These are phyloP conservation scores for Nasturtium officinale DNA, from an alignment of 345 rosid genomes.

Conservation along the genomic window DNA sequence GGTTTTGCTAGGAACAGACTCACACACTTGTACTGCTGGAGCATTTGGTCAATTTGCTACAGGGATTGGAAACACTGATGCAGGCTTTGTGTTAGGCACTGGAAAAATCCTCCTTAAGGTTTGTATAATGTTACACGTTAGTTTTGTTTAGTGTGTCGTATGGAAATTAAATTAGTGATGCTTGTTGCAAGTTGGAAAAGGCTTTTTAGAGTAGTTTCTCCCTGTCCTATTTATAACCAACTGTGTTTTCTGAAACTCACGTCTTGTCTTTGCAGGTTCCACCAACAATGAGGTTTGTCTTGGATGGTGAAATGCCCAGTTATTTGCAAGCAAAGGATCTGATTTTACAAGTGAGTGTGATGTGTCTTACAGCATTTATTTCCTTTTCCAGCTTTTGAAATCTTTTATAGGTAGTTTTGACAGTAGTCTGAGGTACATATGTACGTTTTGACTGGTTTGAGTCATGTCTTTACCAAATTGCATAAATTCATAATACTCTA, in stretches of 20 bases:
- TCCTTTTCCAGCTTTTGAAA: background rate
- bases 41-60: conserved; percentile 99
- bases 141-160: background rate
- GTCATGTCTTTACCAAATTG: conserved; percentile 14
- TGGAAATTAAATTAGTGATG: conserved; percentile 3
- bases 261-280: conserved; percentile 66
- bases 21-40: conserved; percentile 98
- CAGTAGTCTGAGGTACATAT: background rate
- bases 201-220: background rate
- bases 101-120: conserved; percentile 97
- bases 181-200: conserved; percentile 10
- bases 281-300: conserved; percentile 83
- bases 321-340: conserved; percentile 94
- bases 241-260: conserved; percentile 12
- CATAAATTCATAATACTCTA: conserved; percentile 8
- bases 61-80: conserved; percentile 98
- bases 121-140: conserved; percentile 5
- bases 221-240: background rate
- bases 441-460: conserved; percentile 2
- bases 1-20: conserved; percentile 95
- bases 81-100: conserved; percentile 90
- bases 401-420: background rate
- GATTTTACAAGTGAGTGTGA: conserved; percentile 81
- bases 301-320: conserved; percentile 98
- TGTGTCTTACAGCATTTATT: conserved; percentile 2